phyloP scores from a whole-genome alignment of 352 stramenopile species.

The Aphanomyces astaci region DNA sequence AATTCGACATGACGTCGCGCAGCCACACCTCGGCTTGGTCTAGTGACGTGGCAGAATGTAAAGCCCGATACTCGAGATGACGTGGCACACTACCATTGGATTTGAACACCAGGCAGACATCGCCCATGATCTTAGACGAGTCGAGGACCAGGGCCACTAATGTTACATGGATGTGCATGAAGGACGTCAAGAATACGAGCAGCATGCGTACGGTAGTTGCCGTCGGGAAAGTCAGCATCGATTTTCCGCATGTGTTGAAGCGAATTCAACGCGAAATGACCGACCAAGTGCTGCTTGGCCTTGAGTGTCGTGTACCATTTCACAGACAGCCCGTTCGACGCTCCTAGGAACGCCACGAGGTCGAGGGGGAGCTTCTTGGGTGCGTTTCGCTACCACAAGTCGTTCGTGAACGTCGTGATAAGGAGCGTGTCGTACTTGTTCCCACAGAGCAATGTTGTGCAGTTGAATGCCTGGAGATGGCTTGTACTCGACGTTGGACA shows the following conservation, averaged over 20 bases:
- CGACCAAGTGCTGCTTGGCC: conserved; percentile 39
- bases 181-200: not conserved
- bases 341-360: conserved; percentile 56
- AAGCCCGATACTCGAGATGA: not conserved
- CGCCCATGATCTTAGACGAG: conserved; percentile 46
- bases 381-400: conserved; percentile 40
- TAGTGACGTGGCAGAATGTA: conserved; percentile 14
- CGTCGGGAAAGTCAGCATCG: not conserved
- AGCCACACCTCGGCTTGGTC: conserved; percentile 57
- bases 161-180: not conserved
- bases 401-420: not conserved
- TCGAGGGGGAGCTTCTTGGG: conserved; percentile 48
- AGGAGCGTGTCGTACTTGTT: conserved; percentile 37
- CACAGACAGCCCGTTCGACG: conserved; percentile 58
- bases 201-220: not conserved
- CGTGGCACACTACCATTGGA: not conserved
- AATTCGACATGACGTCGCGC: conserved; percentile 41
- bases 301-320: conserved; percentile 67
- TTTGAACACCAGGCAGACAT: conserved; percentile 28
- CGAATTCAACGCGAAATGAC: conserved; percentile 53
- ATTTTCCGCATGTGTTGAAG: conserved; percentile 48
- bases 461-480: conserved; percentile 36
- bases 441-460: conserved; percentile 54
- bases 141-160: conserved; percentile 45
- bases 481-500: conserved; percentile 50